Base-by-base conservation (phyloP, 1,284 basidiomycete genomes). In the Exobasidium rhododendri region DNA sequence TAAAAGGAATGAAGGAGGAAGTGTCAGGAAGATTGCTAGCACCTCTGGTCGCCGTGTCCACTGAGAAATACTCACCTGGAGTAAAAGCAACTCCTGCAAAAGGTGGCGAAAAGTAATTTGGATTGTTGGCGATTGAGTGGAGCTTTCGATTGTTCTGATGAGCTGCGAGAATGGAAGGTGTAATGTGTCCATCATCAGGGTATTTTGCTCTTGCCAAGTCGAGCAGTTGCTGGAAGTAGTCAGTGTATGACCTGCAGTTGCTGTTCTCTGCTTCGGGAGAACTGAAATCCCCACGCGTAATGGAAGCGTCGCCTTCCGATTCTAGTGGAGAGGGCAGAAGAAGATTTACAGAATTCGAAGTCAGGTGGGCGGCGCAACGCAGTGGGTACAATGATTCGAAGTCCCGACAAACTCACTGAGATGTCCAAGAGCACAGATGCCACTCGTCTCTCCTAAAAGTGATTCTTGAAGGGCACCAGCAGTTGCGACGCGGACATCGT, bases 231-330 rank as follows among this genome's bases (percentile, higher is more conserved):
- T 60, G 57, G 56, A 32, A 22, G 29, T 26, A 60, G 24, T 60
- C 20, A 4, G 58, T 45, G 26, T 60, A 60, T 10, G 58, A 60
- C 20, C 26, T 28, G 26, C 58, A 60, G 29, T 60, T 60, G 28
- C 30, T 60, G 50, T 60, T 60, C 24, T 56, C 24, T 40, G 54
- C 58, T 2, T 53, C 57, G 29, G 58, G 58, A 31, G 57, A 53
- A 17, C n/a, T n/a, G 58, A 58, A 60, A 26, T 56, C 55, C 26
- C 55, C 55, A 13, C 68, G 68, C 0, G 68, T 69, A 0, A 69
- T 59, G 2, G 65, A 67, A 2, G 57, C 62, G 26, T 69, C 68
- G 10, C 65, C 65, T 35, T 67, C 65, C 3, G 55, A 56, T 40
- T 40, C 35, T 40, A 17, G 17, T 24, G n/a, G 20, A 30, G 22